Evolutionary conservation across 2,329 filamentous ascomycete genomes (phyloP).

Genomic region (Metarhizium anisopliae): DNA sequence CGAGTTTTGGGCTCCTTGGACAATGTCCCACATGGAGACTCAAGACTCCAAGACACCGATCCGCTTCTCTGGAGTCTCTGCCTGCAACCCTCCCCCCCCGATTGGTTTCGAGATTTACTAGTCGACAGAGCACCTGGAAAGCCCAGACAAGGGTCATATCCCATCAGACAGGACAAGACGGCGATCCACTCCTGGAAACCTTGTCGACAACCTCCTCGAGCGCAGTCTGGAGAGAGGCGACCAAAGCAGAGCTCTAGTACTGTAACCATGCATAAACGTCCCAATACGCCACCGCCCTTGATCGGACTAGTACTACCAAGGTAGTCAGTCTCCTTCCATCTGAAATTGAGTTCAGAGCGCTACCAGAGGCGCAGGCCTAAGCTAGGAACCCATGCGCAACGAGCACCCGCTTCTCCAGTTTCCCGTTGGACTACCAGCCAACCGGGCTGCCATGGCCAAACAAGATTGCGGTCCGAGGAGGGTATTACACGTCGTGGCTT

Average conservation of each 20-base stretch:
- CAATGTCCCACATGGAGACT: too few relatives aligned
- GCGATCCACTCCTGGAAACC: not conserved
- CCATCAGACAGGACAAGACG: not conserved
- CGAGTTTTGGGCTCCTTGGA: too few relatives aligned
- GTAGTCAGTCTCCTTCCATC: not conserved
- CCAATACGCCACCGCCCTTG: not conserved
- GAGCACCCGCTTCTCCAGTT: constrained; percentile 2
- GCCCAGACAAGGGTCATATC: not conserved
- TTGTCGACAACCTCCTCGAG: not conserved
- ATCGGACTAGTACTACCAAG: not conserved
- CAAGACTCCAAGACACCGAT: not conserved
- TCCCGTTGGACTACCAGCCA: not conserved
- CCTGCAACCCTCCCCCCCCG: not conserved
- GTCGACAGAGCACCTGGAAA: not conserved
- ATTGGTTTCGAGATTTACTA: not conserved
- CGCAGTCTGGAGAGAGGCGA: not conserved
- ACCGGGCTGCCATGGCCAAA: not conserved
- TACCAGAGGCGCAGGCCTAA: not conserved
- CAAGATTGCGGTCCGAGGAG: not conserved
- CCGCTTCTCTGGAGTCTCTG: not conserved
- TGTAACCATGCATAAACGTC: not conserved
- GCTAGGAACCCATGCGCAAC: constrained; percentile 4
- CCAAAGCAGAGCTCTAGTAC: not conserved
- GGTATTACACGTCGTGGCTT: not conserved
- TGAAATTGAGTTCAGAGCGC: not conserved